Percentiles rank a stretch among this genome's conserved stretches.
phyloP scores from a whole-genome alignment of 345 rosid genomes.

The Dipteronia dyeriana region DNA sequence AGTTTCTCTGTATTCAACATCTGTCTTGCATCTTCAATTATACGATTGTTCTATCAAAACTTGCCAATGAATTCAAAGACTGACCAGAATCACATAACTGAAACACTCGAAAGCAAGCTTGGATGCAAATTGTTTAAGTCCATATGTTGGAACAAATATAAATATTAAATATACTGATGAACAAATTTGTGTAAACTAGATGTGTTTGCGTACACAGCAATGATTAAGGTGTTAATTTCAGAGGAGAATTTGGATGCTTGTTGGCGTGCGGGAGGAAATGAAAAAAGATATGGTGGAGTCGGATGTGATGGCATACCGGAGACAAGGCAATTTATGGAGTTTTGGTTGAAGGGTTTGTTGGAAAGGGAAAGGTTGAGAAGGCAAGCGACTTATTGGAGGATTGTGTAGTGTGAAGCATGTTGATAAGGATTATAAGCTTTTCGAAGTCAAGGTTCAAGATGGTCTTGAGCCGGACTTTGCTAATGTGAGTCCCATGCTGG shows the following conservation, averaged over 20 bases:
- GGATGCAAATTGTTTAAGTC: too few species aligned
- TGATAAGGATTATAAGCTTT: constrained; percentile 76
- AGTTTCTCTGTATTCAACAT: too few species aligned
- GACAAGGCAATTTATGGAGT: constrained; percentile 67
- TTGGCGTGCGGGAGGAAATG: constrained; percentile 86
- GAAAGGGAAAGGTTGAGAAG: constrained; percentile 55
- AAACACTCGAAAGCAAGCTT: too few species aligned
- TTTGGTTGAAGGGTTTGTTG: constrained; percentile 72
- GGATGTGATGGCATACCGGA: constrained; percentile 78
- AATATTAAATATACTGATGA: too few species aligned
- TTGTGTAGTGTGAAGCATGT: constrained; percentile 56
- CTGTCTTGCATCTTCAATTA: too few species aligned
- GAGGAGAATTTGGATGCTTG: constrained; percentile 73
- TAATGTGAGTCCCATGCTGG: constrained; percentile 69
- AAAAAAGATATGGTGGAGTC: constrained; percentile 61
- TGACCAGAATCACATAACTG: too few species aligned
- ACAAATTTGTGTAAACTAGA: constrained; percentile 87
- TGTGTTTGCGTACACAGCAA: constrained; percentile 84
- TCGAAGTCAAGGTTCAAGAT: constrained; percentile 52
- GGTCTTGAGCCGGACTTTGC: constrained; percentile 66
- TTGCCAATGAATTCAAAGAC: too few species aligned
- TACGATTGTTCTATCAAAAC: too few species aligned
- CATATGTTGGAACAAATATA: too few species aligned
- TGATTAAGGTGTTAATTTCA: constrained; percentile 60
- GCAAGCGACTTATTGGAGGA: constrained; percentile 79